Evolutionary conservation across 2,329 filamentous ascomycete genomes (phyloP), one percentile per base, ranked within the genome.

Genomic region (Basipetospora chlamydospora): DNA sequence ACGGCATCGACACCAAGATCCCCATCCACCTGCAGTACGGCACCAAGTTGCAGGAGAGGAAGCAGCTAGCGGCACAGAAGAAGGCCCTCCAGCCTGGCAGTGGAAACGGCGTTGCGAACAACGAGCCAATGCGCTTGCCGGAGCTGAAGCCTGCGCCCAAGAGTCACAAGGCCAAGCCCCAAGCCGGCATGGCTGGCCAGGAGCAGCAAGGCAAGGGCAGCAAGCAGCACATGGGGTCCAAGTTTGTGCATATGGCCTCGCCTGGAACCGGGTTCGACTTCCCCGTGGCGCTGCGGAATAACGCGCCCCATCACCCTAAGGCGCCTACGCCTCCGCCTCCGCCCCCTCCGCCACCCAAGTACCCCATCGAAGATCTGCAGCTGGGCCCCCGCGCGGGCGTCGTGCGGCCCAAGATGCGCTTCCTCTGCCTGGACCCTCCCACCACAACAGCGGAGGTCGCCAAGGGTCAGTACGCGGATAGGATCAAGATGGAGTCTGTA

Each of bases 311-410:
- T n/a, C n/a, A n/a, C n/a, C n/a, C n/a, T n/a, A 29, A 64, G 52
- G 41, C 60, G 47, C 16, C 23, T 9, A 51, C 66, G 33, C 59
- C 66, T 20, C 58, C 64, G 26, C 63, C 63, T 15, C 58, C 63
- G 5, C 67, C 65, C n/a, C 79, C 81, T 3, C 81, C 82, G 1
- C 73, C 77, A 2, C 79, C 90, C 42, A 95, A 93, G 53, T 96
- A 95, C 53, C 90, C 90, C 0, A 93, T 94, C 42, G 90, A 98
- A 50, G 90, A 98, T 57, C 60, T 96, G 33, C 81, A 93, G 46
- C 66, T 96, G 17, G 69, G 77, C 16, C 78, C 80, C 2, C 72
- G 73, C 39, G 70, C 78, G 36, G 74, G 67, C 18, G 56, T 67
- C 28, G 68, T 75, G 39, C 76, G 90, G 11, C 90, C 90, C 3